Evolutionary conservation across 139 green algal genomes (phyloP).

Genomic region (Yamagishiella unicocca): DNA sequence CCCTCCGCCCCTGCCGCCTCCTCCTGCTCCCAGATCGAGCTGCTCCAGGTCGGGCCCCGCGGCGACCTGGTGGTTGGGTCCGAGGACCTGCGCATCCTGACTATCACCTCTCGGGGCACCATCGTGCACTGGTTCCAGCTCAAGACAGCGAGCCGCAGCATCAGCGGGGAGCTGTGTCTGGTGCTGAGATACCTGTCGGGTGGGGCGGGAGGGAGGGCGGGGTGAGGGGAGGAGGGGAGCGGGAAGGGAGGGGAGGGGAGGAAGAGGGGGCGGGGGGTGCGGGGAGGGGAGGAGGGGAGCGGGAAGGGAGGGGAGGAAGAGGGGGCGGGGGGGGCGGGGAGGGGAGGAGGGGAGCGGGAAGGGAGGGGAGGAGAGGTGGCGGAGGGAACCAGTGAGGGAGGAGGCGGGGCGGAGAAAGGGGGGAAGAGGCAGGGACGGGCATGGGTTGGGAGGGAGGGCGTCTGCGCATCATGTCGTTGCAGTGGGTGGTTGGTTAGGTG

Average conservation of each 20-base stretch:
- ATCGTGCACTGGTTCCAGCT: conserved; percentile 63
- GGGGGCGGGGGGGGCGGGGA: too few species aligned
- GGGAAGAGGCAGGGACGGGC: too few species aligned
- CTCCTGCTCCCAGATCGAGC: conserved; percentile 47
- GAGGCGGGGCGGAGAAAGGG: too few species aligned
- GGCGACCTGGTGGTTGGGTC: conserved; percentile 61
- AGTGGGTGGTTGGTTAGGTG: too few species aligned
- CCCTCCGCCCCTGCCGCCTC: too few species aligned
- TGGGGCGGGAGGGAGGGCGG: conserved; percentile 10
- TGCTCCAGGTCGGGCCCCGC: conserved; percentile 50
- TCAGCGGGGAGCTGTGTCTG: conserved; percentile 57
- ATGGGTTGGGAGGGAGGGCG: too few species aligned
- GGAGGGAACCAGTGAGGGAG: too few species aligned
- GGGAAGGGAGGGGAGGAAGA: too few species aligned
- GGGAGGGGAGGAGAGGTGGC: too few species aligned
- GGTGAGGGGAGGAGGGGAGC: background rate
- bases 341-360: too few species aligned
- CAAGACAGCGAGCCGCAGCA: conserved; percentile 4
- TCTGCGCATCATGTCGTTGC: too few species aligned
- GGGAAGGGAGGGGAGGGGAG: background rate
- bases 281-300: too few species aligned
- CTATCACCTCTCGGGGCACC: conserved; percentile 51
- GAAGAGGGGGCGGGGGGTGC: background rate
- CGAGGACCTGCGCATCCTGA: conserved; percentile 44
- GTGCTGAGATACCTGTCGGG: conserved; percentile 62